A percentile compares a stretch with the other conserved stretches of the same genome.
Evolutionary conservation across 257 asterid genomes (phyloP).

Genomic region (Lavandula angustifolia): DNA sequence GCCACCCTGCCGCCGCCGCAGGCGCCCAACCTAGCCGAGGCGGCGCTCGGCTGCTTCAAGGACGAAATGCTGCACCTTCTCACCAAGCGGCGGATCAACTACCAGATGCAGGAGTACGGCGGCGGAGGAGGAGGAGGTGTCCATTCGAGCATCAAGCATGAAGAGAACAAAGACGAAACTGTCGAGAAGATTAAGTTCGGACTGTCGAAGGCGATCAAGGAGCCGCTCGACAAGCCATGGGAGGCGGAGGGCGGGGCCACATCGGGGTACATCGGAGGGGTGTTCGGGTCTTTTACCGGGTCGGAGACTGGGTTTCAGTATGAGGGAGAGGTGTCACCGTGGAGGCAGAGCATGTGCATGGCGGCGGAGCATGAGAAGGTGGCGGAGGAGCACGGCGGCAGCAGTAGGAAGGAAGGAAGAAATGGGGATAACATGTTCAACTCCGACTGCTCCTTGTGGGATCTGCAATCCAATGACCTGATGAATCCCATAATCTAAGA

Average conservation of each 20-base stretch:
- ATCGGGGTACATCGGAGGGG: conserved; percentile 40
- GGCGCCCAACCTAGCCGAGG: conserved; percentile 89
- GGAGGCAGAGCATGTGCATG: conserved; percentile 65
- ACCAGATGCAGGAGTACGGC: conserved; percentile 57
- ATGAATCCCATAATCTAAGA: conserved; percentile 54
- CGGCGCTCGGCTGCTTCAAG: conserved; percentile 93
- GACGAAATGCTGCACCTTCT: conserved; percentile 97
- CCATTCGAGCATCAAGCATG: conserved; percentile 36
- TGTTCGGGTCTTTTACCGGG: conserved; percentile 38
- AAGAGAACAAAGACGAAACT: conserved; percentile 47
- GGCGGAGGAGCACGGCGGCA: conserved; percentile 39
- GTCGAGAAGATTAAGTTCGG: conserved; percentile 59
- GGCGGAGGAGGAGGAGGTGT: conserved; percentile 1
- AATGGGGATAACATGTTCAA: conserved; percentile 51
- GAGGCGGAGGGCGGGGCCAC: conserved; percentile 35
- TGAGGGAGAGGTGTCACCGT: conserved; percentile 53
- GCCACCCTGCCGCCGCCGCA: conserved; percentile 90
- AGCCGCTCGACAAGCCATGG: conserved; percentile 49
- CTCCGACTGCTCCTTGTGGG: conserved; percentile 76
- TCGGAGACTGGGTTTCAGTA: conserved; percentile 54
- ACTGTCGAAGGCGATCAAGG: conserved; percentile 61
- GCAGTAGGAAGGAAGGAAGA: conserved; percentile 41
- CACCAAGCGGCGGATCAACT: conserved; percentile 73
- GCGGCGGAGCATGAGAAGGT: conserved; percentile 47
- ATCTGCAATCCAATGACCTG: conserved; percentile 69